These are phyloP conservation scores for Calonectria pteridis DNA, from an alignment of 2,329 filamentous ascomycete genomes.

Conservation along the genomic window DNA sequence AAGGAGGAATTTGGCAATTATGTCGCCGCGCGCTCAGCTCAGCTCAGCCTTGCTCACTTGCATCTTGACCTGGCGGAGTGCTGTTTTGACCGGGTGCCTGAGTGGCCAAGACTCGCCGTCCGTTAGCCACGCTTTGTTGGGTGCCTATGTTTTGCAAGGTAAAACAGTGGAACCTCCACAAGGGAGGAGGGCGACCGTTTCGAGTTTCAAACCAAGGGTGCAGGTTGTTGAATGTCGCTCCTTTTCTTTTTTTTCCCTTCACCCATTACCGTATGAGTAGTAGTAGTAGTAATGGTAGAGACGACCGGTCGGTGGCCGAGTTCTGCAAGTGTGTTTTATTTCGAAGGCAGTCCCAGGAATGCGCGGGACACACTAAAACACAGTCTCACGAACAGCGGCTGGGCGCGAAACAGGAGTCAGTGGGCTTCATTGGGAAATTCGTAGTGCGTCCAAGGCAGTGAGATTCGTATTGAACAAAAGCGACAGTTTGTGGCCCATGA, in stretches of 20 bases:
- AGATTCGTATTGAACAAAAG: conserved; percentile 7
- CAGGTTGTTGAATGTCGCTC: neutral
- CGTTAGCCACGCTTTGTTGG: neutral
- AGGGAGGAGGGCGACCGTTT: neutral
- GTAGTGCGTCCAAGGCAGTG: neutral
- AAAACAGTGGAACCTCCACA: neutral
- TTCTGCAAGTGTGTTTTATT: conserved; percentile 4
- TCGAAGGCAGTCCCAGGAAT: neutral
- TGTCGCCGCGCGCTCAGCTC: neutral
- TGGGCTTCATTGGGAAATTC: neutral
- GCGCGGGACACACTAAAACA: neutral
- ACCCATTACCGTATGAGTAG: neutral
- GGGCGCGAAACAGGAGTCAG: neutral
- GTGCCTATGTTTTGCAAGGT: neutral
- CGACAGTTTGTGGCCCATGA: conserved; percentile 2
- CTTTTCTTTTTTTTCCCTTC: neutral
- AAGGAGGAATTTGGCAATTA: neutral
- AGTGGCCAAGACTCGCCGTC: neutral
- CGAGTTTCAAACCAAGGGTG: neutral
- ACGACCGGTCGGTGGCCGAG: neutral
- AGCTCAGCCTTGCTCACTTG: conserved; percentile 23
- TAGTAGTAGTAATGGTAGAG: too few species aligned
- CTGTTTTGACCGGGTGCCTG: neutral
- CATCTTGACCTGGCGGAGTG: neutral
- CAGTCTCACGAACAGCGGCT: neutral